phyloP scores from a whole-genome alignment of 495 filamentous ascomycete species.

The Podospora bellae-mahoneyi region DNA sequence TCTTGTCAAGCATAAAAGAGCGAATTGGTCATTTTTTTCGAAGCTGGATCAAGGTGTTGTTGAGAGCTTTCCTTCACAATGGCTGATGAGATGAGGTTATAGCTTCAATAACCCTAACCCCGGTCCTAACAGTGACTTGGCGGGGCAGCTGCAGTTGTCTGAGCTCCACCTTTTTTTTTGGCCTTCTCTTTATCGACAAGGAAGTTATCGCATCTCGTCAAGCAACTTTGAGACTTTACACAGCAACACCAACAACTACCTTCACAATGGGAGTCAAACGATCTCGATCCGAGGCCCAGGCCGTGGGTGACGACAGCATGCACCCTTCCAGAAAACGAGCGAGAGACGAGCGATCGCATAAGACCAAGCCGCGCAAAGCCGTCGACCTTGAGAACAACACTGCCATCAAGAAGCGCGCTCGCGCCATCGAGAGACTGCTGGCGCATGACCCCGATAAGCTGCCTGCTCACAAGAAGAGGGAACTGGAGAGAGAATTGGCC shows the following conservation, averaged over 20 bases:
- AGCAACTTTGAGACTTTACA: neutral
- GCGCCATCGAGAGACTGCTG: slow-evolving; percentile 61
- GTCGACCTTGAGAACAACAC: slow-evolving; percentile 38
- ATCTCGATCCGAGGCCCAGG: slow-evolving; percentile 25
- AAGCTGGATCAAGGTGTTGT: neutral
- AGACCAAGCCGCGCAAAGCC: slow-evolving; percentile 33
- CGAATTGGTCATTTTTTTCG: neutral
- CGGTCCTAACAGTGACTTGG: neutral
- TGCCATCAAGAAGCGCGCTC: slow-evolving; percentile 57
- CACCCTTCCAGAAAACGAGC: slow-evolving; percentile 16
- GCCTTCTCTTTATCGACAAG: neutral
- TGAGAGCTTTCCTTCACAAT: neutral
- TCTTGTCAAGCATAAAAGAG: neutral
- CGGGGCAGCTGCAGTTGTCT: neutral
- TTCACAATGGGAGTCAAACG: slow-evolving; percentile 24
- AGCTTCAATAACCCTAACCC: neutral
- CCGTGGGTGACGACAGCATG: slow-evolving; percentile 15
- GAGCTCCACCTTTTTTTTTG: neutral
- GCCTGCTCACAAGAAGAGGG: slow-evolving; percentile 68
- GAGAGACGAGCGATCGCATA: slow-evolving; percentile 26
- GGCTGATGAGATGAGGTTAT: neutral
- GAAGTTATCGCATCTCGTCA: neutral
- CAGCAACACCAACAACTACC: neutral
- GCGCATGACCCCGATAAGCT: slow-evolving; percentile 54
- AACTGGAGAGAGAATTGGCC: slow-evolving; percentile 76